Conservation (phyloP, 345 rosid species). For the Eucalyptus sideroxylon region DNA sequence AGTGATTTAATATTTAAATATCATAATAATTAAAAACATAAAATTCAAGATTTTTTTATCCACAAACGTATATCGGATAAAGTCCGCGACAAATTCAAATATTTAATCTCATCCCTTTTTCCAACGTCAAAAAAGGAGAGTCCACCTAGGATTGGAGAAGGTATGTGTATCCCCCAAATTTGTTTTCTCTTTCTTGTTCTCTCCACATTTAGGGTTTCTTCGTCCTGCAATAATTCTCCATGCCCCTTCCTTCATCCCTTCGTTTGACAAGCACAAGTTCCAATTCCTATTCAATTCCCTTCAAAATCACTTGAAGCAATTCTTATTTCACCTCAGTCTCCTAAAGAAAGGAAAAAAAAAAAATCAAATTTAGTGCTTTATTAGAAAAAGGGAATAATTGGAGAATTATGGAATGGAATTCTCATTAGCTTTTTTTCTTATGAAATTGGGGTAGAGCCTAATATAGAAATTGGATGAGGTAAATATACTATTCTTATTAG, state of each 20-base stretch:
- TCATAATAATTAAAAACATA: no score
- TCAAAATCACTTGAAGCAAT: neutral
- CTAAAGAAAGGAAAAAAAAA: neutral
- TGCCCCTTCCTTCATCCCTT: neutral
- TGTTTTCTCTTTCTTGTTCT: no score
- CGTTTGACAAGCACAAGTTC: neutral
- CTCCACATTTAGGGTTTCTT: no score
- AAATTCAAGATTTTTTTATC: no score
- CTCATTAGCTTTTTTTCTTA: neutral
- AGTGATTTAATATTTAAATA: no score
- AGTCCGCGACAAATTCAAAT: no score
- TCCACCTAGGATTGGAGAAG: no score
- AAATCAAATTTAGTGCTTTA: neutral
- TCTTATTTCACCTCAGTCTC: neutral
- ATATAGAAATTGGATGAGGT: neutral
- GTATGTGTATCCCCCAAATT: no score
- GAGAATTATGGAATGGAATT: neutral
- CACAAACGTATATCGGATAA: no score
- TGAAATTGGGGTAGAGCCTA: accelerated
- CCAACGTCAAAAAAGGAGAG: no score
- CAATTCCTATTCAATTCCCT: neutral
- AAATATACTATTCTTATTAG: no score
- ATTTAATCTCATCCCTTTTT: no score
- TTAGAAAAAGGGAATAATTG: neutral
- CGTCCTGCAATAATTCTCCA: neutral